Percentiles rank a stretch among this genome's conserved stretches.
Evolutionary conservation across 345 rosid species (phyloP).

Genomic region (Fremontodendron californicum): DNA sequence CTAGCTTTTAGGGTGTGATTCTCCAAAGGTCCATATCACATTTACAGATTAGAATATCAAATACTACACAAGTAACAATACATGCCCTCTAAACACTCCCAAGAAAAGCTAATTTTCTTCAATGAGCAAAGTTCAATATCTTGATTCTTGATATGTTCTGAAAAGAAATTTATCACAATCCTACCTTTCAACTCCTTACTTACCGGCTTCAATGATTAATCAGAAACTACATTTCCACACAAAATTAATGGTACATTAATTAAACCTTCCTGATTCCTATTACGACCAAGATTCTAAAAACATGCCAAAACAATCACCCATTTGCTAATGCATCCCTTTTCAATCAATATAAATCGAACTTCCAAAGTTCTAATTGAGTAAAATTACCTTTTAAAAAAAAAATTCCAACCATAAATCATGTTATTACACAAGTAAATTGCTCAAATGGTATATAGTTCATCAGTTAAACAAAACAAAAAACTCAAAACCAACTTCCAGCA

Average conservation of each 20-base stretch:
- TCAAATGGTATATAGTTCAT: neutral
- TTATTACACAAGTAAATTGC: neutral
- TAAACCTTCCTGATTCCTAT: constrained; percentile 8
- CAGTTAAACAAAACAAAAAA: neutral
- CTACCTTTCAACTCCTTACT: neutral
- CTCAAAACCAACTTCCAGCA: neutral
- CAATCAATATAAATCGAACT: constrained; percentile 4
- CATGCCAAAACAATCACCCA: neutral
- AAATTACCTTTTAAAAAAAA: neutral
- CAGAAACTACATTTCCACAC: constrained; percentile 1
- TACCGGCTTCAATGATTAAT: neutral
- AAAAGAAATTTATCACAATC: neutral
- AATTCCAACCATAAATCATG: neutral
- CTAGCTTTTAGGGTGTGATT: too few species aligned
- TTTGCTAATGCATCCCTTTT: neutral
- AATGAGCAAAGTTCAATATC: neutral
- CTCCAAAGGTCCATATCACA: too few species aligned
- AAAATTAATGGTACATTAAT: neutral
- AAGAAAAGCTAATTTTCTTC: neutral
- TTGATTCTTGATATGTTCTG: neutral
- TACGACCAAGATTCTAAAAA: constrained; percentile 7
- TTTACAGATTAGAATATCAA: neutral
- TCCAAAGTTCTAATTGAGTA: neutral
- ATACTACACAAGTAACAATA: neutral
- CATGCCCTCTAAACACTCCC: neutral